Evolutionary conservation across 2,329 filamentous ascomycete genomes (phyloP).

Genomic region (Claviceps sp.): DNA sequence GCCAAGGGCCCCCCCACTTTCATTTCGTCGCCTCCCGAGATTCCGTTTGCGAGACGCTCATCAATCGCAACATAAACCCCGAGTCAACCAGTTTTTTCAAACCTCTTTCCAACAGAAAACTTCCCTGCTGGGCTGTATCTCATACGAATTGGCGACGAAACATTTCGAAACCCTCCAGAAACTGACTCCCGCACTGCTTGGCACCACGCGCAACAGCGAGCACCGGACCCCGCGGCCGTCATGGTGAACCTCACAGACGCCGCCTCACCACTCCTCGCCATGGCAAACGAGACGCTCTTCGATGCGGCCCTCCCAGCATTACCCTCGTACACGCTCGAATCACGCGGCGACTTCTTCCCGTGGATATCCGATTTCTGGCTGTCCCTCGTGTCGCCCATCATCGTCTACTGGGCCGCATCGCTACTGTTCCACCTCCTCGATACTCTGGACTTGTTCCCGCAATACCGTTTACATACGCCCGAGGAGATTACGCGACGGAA

Average conservation of each 20-base stretch:
- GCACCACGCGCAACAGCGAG: not conserved
- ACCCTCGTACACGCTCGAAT: slow-evolving; percentile 62
- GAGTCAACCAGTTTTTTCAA: no score
- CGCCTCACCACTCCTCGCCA: slow-evolving; percentile 20
- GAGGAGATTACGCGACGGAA: slow-evolving; percentile 82
- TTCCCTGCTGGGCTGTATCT: no score
- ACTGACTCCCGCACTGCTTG: no score
- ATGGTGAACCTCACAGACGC: slow-evolving; percentile 27
- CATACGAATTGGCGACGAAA: no score
- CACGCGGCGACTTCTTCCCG: slow-evolving; percentile 57
- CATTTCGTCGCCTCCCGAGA: not conserved
- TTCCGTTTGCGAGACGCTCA: no score
- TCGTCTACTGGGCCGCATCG: slow-evolving; percentile 82
- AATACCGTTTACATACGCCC: slow-evolving; percentile 90
- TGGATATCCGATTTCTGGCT: slow-evolving; percentile 73
- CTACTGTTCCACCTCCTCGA: slow-evolving; percentile 81
- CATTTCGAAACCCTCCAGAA: no score
- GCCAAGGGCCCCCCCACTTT: not conserved
- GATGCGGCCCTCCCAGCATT: slow-evolving; percentile 61
- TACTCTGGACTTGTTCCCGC: slow-evolving; percentile 68
- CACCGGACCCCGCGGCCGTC: not conserved
- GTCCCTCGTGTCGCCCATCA: slow-evolving; percentile 59
- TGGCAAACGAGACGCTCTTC: slow-evolving; percentile 41
- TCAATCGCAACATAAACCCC: no score
- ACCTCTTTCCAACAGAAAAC: no score